Conservation (phyloP, 1,284 basidiomycete species). For the Dichomitus squalens region DNA sequence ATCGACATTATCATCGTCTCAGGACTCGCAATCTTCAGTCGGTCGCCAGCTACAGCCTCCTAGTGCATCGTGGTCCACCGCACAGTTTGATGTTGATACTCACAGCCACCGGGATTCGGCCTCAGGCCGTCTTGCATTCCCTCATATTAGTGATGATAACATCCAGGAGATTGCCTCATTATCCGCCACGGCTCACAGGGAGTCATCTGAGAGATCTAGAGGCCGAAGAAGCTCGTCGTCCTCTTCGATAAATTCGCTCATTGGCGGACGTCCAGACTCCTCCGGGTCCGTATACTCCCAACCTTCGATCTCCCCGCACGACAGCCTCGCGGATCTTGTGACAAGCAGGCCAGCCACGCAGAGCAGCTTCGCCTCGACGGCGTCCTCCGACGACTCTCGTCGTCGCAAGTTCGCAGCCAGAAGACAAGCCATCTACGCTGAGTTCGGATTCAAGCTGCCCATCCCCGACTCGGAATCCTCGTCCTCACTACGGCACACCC, state of each 20-base stretch:
- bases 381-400: background rate
- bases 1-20: background rate
- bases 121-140: too few species aligned
- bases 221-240: background rate
- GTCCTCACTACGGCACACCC: slow-evolving; percentile 4
- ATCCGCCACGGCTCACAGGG: background rate
- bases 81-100: too few species aligned
- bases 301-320: background rate
- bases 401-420: slow-evolving; percentile 19
- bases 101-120: too few species aligned
- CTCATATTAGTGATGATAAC: too few species aligned
- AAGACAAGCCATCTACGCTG: slow-evolving; percentile 23
- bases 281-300: background rate
- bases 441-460: slow-evolving; percentile 21
- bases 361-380: slow-evolving; percentile 6
- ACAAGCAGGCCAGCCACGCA: slow-evolving; percentile 6
- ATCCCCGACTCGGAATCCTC: slow-evolving; percentile 17
- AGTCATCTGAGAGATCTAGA: background rate
- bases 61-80: too few species aligned
- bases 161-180: too few species aligned
- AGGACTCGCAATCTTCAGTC: background rate
- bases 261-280: background rate
- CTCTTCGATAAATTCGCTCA: too few species aligned
- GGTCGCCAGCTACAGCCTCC: too few species aligned
- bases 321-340: background rate